These are phyloP conservation scores for Globisporangium cederbergense DNA, from an alignment of 352 stramenopile species.

Conservation along the genomic window DNA sequence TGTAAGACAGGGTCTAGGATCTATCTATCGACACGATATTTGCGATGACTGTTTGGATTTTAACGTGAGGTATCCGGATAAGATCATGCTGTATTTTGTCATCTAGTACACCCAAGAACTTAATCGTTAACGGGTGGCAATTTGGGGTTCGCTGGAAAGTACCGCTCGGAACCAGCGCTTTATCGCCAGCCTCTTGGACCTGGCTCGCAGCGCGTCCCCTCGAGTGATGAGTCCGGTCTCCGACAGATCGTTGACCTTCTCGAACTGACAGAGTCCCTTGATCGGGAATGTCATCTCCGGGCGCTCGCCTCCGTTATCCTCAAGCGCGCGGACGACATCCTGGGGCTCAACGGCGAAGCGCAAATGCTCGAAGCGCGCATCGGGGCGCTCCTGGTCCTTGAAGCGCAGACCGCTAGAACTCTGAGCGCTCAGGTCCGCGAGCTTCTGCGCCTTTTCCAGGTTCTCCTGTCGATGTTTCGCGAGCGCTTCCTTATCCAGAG, in stretches of 20 bases:
- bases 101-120: too few relatives aligned
- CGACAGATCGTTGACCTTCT: slow-evolving; percentile 9
- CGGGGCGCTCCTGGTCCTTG: slow-evolving; percentile 16
- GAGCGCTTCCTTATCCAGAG: slow-evolving; percentile 6
- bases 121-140: too few relatives aligned
- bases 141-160: too few relatives aligned
- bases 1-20: too few relatives aligned
- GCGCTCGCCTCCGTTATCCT: slow-evolving; percentile 70
- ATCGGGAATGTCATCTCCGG: slow-evolving; percentile 28
- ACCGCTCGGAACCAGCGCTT: too few relatives aligned
- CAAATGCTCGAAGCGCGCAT: slow-evolving; percentile 56
- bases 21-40: too few relatives aligned
- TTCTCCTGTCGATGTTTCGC: slow-evolving; percentile 40
- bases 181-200: too few relatives aligned
- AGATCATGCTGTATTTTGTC: too few relatives aligned
- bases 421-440: slow-evolving; percentile 22
- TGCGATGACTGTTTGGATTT: too few relatives aligned
- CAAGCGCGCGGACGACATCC: slow-evolving; percentile 86
- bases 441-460: slow-evolving; percentile 28
- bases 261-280: slow-evolving; percentile 46
- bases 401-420: neutral
- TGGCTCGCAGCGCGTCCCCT: too few relatives aligned
- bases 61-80: too few relatives aligned
- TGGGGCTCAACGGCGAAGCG: slow-evolving; percentile 77
- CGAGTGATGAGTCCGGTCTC: too few relatives aligned